These are phyloP conservation scores for Termitomyces sp. DNA, from an alignment of 768 basidiomycete species.

Conservation along the genomic window DNA sequence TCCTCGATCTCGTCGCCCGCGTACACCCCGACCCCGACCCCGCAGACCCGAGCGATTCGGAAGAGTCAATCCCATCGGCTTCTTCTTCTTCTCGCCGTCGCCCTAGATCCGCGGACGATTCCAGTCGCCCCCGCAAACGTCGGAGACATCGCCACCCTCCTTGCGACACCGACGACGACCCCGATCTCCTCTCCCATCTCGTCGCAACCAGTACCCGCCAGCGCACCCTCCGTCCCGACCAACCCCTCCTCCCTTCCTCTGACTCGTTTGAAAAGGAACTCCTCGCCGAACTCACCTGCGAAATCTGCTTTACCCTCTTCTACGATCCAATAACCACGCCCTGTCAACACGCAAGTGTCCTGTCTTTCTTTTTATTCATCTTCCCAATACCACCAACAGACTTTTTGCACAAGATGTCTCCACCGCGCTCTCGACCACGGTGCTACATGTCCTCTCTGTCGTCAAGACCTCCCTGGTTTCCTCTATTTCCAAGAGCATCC, in stretches of 20 bases:
- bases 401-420: conserved; percentile 87
- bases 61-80: conserved; percentile 12
- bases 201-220: conserved; percentile 24
- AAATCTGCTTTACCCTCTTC: conserved; percentile 84
- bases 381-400: conserved; percentile 37
- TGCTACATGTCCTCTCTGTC: conserved; percentile 78
- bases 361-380: conserved; percentile 8
- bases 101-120: conserved; percentile 9
- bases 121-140: conserved; percentile 13
- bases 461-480: conserved; percentile 69
- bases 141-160: conserved; percentile 15
- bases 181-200: conserved; percentile 35
- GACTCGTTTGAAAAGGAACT: conserved; percentile 55
- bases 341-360: conserved; percentile 80
- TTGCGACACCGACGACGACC: conserved; percentile 17
- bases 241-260: conserved; percentile 24
- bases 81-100: conserved; percentile 16
- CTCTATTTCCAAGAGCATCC: conserved; percentile 80
- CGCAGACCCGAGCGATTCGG: conserved; percentile 9
- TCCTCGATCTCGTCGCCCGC: conserved; percentile 38
- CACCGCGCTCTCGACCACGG: conserved; percentile 89
- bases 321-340: conserved; percentile 88
- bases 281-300: conserved; percentile 72
- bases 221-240: conserved; percentile 25
- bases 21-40: background rate